Conservation (phyloP, 495 filamentous ascomycete genomes). For the Annulohypoxylon stygium region DNA sequence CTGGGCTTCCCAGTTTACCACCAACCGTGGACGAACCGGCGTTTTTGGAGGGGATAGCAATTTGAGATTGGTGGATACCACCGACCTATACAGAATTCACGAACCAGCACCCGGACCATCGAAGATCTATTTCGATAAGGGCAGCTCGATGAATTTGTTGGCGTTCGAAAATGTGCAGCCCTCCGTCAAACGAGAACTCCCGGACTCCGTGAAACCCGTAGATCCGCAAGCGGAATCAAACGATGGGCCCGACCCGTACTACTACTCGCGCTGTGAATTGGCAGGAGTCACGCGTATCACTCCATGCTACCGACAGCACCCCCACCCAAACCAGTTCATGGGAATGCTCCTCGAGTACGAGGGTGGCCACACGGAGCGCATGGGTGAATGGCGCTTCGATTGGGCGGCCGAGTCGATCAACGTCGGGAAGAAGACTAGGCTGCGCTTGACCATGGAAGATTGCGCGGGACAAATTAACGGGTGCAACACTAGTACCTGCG, state of each 20-base stretch:
- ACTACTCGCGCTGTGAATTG: not conserved
- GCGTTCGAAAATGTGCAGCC: not conserved
- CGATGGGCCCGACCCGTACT: not conserved
- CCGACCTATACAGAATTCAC: not conserved
- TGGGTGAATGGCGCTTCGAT: slow-evolving; percentile 7
- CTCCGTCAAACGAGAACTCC: not conserved
- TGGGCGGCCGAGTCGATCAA: not conserved
- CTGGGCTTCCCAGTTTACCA: not conserved
- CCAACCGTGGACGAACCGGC: not conserved
- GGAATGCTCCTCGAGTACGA: slow-evolving; percentile 9
- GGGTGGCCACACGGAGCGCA: slow-evolving; percentile 3
- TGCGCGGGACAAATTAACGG: too few relatives aligned
- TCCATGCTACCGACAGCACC: not conserved
- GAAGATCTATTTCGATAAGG: not conserved
- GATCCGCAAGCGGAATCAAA: not conserved
- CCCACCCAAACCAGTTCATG: not conserved
- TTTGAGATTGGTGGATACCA: not conserved
- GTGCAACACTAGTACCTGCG: not conserved
- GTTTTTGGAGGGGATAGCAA: not conserved
- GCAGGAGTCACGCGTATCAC: not conserved
- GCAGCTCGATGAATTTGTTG: not conserved
- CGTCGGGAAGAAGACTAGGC: not conserved
- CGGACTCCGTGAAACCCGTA: not conserved
- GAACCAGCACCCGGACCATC: not conserved
- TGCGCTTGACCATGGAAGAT: not conserved